phyloP scores from a whole-genome alignment of 495 filamentous ascomycete species.

The Aspergillus avenaceus region DNA sequence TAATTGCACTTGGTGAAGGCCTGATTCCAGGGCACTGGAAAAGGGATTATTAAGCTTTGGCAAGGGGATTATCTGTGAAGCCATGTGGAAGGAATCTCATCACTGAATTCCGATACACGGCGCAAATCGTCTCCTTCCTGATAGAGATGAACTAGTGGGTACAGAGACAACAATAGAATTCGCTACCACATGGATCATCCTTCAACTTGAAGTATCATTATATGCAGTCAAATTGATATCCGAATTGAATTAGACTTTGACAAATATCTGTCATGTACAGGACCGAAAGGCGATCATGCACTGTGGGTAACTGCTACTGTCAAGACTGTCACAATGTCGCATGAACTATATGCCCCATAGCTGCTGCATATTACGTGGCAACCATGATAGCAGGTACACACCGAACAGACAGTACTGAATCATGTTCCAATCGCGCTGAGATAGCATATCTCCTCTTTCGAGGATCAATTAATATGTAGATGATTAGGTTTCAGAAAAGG shows the following conservation, averaged over 20 bases:
- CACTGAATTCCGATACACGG: neutral
- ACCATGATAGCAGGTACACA: neutral
- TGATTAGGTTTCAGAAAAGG: no score
- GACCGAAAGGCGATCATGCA: neutral
- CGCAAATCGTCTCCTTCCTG: neutral
- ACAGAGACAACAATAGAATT: neutral
- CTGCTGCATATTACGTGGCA: neutral
- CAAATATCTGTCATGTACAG: neutral
- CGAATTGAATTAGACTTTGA: neutral
- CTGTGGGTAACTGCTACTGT: neutral
- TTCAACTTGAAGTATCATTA: neutral
- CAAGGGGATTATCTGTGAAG: neutral
- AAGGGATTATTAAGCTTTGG: slow-evolving; percentile 13
- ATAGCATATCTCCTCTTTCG: no score
- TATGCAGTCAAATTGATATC: neutral
- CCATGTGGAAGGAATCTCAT: neutral
- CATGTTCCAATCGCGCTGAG: no score
- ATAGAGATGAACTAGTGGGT: neutral
- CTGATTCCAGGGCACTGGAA: slow-evolving; percentile 5
- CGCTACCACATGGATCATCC: neutral
- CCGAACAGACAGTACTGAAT: neutral
- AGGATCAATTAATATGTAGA: no score
- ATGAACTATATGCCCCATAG: neutral
- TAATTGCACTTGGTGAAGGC: neutral
- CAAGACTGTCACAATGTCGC: neutral